Evolutionary conservation across 1,139 yeast species (phyloP), one percentile per base, ranked within the genome.

Genomic region (Protomyces lactucae-debilis): DNA sequence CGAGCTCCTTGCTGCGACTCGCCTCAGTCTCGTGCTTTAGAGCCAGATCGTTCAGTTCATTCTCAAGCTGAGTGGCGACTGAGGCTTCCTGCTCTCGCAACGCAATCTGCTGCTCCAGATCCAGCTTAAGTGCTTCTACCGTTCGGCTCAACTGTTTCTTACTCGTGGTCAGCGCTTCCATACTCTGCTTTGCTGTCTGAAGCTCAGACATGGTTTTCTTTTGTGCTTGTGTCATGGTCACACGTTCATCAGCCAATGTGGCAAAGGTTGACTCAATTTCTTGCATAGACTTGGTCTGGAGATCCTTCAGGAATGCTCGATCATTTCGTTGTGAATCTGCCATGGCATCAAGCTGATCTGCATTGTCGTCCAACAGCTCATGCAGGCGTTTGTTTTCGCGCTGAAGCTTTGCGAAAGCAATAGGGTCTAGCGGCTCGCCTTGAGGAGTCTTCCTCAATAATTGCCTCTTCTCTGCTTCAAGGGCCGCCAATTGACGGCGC

Each of bases 21-120:
- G 75, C 74, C 52, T 85, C 74, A 1, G 84, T 80, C 64, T 85
- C 86, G 53, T 86, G 75, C 60, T 81, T 81, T 6, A 85, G 79
- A 65, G 78, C 80, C 5, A 69, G 61, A 53, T 69, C 65, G 6
- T 36, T 55, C 21, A 65, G 63, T 32, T 65, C 67, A 37, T 46
- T 45, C 35, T 57, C 60, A 36, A 64, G 59, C 39, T 64, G 61
- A 5, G 54, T 51, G 16, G 48, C 43, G 1, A 48, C 14, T 6
- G 46, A 35, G 21, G 55, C 52, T 37, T 55, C 63, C 16, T 43
- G 57, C 16, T 55, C 59, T 2, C 37, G 37, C 23, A 23, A 32
- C 40, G 65, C 52, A 28, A 39, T 35, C 28, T 52, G 64, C 32
- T 48, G 48, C 23, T 55, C 51, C 5, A 55, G 25, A 16, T 61